These are phyloP conservation scores for Kondoa malvinella DNA, from an alignment of 768 basidiomycete species.

Conservation along the genomic window DNA sequence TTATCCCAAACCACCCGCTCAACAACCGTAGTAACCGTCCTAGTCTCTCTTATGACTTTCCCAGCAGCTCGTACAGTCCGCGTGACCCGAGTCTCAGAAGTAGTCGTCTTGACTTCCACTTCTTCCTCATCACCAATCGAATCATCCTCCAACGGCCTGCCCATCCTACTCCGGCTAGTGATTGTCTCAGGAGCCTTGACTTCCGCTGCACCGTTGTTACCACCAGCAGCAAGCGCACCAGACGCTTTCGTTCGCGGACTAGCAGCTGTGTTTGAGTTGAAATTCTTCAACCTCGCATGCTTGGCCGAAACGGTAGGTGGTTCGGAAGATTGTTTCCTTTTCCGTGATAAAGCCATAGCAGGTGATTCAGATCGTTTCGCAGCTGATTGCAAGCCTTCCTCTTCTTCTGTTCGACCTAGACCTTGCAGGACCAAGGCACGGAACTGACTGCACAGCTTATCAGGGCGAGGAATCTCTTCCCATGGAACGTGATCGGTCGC, in stretches of 20 bases:
- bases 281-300: background rate
- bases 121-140: background rate
- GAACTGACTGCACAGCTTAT: slow-evolving; percentile 15
- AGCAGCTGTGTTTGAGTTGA: background rate
- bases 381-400: background rate
- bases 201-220: background rate
- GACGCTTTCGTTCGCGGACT: background rate
- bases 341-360: background rate
- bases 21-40: background rate
- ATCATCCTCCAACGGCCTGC: background rate
- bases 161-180: background rate
- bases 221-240: background rate
- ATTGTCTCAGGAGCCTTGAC: background rate
- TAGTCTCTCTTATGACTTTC: slow-evolving; percentile 4
- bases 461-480: slow-evolving; percentile 21
- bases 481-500: slow-evolving; percentile 25
- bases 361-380: background rate
- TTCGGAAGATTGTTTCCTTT: slow-evolving; percentile 1
- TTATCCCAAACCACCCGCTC: slow-evolving; percentile 5
- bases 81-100: background rate
- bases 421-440: slow-evolving; percentile 17
- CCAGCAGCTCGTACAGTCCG: background rate
- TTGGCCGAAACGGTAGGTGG: background rate
- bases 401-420: slow-evolving; percentile 14
- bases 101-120: background rate